Evolutionary conservation across 495 filamentous ascomycete species (phyloP).

Genomic region (Achaetomiella virescens): DNA sequence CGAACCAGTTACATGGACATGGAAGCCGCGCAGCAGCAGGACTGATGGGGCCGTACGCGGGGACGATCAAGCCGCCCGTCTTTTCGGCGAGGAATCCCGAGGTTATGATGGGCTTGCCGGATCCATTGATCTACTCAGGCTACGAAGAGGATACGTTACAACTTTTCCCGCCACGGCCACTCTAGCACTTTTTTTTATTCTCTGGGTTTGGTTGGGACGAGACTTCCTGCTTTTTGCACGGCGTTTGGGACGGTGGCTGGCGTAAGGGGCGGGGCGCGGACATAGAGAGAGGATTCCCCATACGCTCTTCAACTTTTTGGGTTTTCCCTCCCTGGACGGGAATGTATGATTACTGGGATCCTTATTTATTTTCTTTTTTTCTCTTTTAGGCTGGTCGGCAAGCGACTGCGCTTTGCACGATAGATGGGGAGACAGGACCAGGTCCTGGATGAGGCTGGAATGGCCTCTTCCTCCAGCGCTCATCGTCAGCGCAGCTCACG

Average conservation of each 20-base stretch:
- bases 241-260: too few species aligned
- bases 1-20: conserved; percentile 40
- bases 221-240: background rate
- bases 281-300: background rate
- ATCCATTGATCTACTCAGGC: conserved; percentile 38
- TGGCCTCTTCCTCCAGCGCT: too few species aligned
- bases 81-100: conserved; percentile 36
- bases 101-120: conserved; percentile 46
- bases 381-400: background rate
- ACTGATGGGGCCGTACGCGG: conserved; percentile 27
- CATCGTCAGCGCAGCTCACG: too few species aligned
- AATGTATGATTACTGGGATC: background rate
- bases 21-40: background rate
- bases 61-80: conserved; percentile 43
- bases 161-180: background rate
- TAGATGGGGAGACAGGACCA: background rate
- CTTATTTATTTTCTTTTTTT: too few species aligned
- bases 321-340: background rate
- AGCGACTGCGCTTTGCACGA: background rate
- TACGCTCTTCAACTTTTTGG: background rate
- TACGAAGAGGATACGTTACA: background rate
- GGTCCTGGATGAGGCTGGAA: background rate
- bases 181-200: background rate
- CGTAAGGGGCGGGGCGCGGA: background rate
- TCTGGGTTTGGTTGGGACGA: background rate